phyloP scores from a whole-genome alignment of 352 stramenopile genomes.

The Globisporangium parvum region DNA sequence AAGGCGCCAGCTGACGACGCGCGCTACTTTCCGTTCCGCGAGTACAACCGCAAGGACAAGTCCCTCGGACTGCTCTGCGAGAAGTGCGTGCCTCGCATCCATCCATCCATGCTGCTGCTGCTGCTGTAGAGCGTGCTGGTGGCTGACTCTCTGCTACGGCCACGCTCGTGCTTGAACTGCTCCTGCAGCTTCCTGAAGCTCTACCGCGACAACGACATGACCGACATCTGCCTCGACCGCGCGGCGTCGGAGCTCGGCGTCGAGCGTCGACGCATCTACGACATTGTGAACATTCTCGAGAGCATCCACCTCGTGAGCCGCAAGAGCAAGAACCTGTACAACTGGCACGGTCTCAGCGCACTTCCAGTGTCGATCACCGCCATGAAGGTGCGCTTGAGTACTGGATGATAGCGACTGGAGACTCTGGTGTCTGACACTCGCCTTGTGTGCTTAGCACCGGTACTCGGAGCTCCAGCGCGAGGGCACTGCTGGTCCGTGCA shows the following conservation, averaged over 20 bases:
- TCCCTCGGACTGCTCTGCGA: conserved; percentile 79
- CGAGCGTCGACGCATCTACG: conserved; percentile 94
- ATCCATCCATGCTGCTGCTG: not conserved
- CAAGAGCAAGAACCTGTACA: conserved; percentile 97
- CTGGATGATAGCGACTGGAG: not conserved
- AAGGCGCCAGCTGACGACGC: conserved; percentile 28
- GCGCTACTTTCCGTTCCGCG: conserved; percentile 62
- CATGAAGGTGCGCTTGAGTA: conserved; percentile 51
- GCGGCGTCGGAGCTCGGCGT: conserved; percentile 76
- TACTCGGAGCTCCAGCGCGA: conserved; percentile 39
- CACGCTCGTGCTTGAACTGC: not conserved
- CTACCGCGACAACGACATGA: conserved; percentile 55
- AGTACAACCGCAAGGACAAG: conserved; percentile 88
- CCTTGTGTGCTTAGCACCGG: conserved; percentile 20
- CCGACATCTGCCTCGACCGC: conserved; percentile 72
- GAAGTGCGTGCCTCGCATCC: conserved; percentile 38
- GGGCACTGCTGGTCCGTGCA: conserved; percentile 13
- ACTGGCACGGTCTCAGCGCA: conserved; percentile 74
- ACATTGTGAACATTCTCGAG: conserved; percentile 98
- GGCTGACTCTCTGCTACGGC: not conserved
- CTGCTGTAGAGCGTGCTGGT: not conserved
- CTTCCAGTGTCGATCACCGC: conserved; percentile 57
- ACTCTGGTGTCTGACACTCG: not conserved
- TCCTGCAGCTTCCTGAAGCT: conserved; percentile 65
- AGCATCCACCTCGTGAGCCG: conserved; percentile 92